Conservation (phyloP, 208 protist species). For the Borovskyia barvae region DNA sequence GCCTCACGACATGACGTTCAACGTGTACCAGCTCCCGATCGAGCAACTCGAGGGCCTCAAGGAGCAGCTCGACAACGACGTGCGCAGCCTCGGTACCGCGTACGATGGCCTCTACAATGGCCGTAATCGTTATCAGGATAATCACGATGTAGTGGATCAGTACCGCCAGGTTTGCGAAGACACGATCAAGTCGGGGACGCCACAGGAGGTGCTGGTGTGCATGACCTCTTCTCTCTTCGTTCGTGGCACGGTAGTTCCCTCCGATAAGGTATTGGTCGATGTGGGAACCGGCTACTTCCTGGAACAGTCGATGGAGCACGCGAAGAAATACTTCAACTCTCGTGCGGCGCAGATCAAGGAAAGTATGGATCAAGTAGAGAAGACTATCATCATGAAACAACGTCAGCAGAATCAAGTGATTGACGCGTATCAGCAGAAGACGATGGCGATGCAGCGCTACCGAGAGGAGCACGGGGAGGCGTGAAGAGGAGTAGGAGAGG, state of each 20-base stretch:
- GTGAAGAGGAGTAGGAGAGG: not conserved
- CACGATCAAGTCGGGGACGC: constrained; percentile 25
- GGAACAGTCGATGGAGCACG: constrained; percentile 69
- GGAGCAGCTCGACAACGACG: constrained; percentile 82
- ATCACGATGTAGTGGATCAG: constrained; percentile 66
- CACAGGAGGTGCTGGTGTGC: constrained; percentile 73
- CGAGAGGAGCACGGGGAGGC: constrained; percentile 19
- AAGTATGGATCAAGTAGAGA: constrained; percentile 73
- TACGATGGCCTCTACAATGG: constrained; percentile 80
- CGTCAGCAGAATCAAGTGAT: constrained; percentile 81
- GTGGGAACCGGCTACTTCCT: constrained; percentile 89
- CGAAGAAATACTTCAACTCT: constrained; percentile 63
- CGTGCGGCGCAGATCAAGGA: constrained; percentile 82
- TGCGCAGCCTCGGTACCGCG: constrained; percentile 68
- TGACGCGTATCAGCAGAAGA: constrained; percentile 65
- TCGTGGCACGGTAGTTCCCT: constrained; percentile 60
- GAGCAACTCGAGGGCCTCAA: constrained; percentile 89
- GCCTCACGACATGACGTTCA: constrained; percentile 35
- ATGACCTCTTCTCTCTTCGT: constrained; percentile 85
- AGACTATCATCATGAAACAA: constrained; percentile 75
- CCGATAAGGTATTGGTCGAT: constrained; percentile 76
- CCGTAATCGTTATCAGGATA: constrained; percentile 74
- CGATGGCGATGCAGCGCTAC: constrained; percentile 53
- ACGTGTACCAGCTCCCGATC: constrained; percentile 74
- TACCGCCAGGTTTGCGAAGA: constrained; percentile 60